A percentile compares a stretch with the other conserved stretches of the same genome.
Evolutionary conservation across 306 rosid species (phyloP).

Genomic region (Pyrus bretschneideri): DNA sequence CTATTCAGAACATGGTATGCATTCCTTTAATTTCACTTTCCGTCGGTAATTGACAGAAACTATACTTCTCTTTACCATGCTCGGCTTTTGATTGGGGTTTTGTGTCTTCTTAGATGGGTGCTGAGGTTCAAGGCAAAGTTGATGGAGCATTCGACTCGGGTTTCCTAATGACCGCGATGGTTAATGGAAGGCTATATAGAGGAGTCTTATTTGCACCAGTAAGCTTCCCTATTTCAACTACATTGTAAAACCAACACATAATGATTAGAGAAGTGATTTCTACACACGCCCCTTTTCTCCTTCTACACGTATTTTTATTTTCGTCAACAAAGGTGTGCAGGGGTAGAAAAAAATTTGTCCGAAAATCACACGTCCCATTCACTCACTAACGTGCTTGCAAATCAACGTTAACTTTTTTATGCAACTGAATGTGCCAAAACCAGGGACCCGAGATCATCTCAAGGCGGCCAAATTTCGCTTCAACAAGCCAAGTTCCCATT

Average conservation of each 20-base stretch:
- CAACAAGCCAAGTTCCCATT: slow-evolving; percentile 1
- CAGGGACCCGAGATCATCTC: slow-evolving; percentile 51
- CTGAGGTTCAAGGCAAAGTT: slow-evolving; percentile 79
- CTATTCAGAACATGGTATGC: slow-evolving; percentile 37
- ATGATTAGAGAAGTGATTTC: background rate
- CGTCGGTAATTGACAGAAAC: background rate
- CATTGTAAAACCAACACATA: background rate
- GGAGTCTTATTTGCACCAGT: slow-evolving; percentile 89
- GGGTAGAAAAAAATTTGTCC: background rate
- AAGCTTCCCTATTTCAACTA: slow-evolving; percentile 22
- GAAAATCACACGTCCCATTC: background rate
- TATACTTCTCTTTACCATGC: background rate
- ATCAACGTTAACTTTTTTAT: background rate
- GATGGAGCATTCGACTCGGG: slow-evolving; percentile 90
- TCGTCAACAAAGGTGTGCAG: background rate
- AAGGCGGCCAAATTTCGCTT: slow-evolving; percentile 26
- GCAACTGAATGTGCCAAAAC: slow-evolving; percentile 3
- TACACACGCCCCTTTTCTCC: background rate
- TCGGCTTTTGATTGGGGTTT: background rate
- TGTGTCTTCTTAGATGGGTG: slow-evolving; percentile 55
- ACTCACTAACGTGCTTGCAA: background rate
- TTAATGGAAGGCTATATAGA: slow-evolving; percentile 64
- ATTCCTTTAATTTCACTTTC: background rate
- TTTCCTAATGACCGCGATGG: slow-evolving; percentile 70
- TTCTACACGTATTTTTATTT: background rate